Base-by-base conservation (phyloP, 495 filamentous ascomycete species). In the Parathielavia hyrcaniae region DNA sequence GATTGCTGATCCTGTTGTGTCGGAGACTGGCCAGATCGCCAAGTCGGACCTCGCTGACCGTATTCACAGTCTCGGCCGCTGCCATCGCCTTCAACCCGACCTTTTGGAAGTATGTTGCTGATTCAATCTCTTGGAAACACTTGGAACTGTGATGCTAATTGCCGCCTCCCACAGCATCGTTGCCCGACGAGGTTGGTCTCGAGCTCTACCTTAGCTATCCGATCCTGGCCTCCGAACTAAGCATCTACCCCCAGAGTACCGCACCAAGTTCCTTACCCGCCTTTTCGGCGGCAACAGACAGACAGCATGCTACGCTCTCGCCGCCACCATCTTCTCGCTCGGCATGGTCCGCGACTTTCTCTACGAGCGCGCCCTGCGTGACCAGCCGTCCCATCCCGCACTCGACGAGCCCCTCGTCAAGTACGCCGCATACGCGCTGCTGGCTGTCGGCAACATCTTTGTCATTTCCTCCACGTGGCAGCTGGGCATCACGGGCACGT, bases 401-500 rank as follows among this genome's bases (percentile, higher is more conserved):
- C 82, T 92, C 61, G 67, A 79, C 57, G 70, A 68, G 17, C 67
- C 74, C 1, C 61, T 74, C 41, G 73, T 81, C 38, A 79, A 80
- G 41, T 75, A 75, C 58, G 68, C 86, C 19, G 89, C 86, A 41
- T 87, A 84, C 53, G 76, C 71, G 11, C 78, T 96, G 41, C 79
- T 97, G 63, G 78, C 79, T 44, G 56, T 76, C 40, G 95, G 93
- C 45, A 97, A 96, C 66, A 72, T 88, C 53, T 82, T 98, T 17
- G 93, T 98, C 26, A 69, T 97, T 17, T 84, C 85, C 32, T 89
- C 84, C 59, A 97, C 95, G 76, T 96, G 85, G 83, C 87, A 84
- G 30, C 81, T 98, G n/a, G 93, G 93, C 45, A 79, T 98, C 59
- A 97, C 93, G 11, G 95, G 93, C 55, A 98, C 93, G 61, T 98